Base-by-base conservation (phyloP, 768 basidiomycete species). In the Xanthoconium purpureum region DNA sequence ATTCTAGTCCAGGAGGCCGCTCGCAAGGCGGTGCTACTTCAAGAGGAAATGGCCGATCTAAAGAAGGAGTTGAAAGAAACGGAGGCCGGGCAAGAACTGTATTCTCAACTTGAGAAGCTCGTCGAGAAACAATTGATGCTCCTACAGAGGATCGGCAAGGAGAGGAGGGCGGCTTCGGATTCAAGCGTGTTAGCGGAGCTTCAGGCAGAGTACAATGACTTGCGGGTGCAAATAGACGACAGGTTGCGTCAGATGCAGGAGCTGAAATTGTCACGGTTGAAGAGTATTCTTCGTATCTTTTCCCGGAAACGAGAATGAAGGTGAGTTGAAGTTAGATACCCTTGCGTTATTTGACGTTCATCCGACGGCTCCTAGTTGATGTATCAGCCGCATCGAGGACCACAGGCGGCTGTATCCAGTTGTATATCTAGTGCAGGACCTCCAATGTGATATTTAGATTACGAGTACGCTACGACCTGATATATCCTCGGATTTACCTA, bases 21-120 rank as follows among this genome's bases (percentile, higher is more conserved):
- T 29, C 47, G 15, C 24, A 46, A 35, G n/a, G 45, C 2, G 57
- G 56, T 24, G 24, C 24, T 24, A 24, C 24, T 24, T 24, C 24
- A 24, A 4, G 24, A 24, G 24, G 24, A 24, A 45, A 57, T 65
- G 37, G 20, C 5, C 14, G 51, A 51, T 2, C 2, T 61, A 35
- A 9, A 47, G 29, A 61, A 15, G 33, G 54, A 54, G 4, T 38
- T 62, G 18, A 61, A 30, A 6, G 57, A 62, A 18, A 66, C 52
- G 0, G 38, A 18, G 2, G 50, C 54, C 5, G 55, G 58, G 15
- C 44, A 58, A 30, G 45, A 51, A 17, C 13, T 57, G 10, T 52
- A 36, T 38, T 51, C 49, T 24, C 58, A 53, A 4, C 50, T 63
- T n/a, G 59, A 61, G 6, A 6, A 0, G 6, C 24, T 24, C 24